Percentiles rank a stretch among this genome's conserved stretches.
phyloP scores from a whole-genome alignment of 495 filamentous ascomycete genomes.

The Tuber magnatum region DNA sequence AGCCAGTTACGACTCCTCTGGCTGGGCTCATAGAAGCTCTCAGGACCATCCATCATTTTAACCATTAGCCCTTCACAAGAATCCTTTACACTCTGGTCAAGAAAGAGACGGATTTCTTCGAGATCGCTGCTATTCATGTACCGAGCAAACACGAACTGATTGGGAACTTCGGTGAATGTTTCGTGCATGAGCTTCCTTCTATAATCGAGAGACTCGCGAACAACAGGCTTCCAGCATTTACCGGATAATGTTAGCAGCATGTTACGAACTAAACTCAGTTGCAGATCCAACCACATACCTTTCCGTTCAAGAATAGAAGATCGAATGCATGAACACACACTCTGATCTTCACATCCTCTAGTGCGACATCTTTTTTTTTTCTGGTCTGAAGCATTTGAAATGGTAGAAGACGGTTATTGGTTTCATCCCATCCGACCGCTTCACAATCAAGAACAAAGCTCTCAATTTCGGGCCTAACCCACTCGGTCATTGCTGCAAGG shows the following conservation, averaged over 20 bases:
- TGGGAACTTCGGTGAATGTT: slow-evolving; percentile 69
- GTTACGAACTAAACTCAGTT: not conserved
- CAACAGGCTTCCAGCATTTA: slow-evolving; percentile 52
- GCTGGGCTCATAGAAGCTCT: slow-evolving; percentile 89
- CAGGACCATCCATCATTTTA: slow-evolving; percentile 90
- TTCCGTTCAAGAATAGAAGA: slow-evolving; percentile 84
- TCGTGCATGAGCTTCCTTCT: slow-evolving; percentile 67
- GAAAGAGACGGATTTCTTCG: slow-evolving; percentile 82
- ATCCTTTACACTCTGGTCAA: slow-evolving; percentile 89
- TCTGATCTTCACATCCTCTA: slow-evolving; percentile 94
- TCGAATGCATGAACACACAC: slow-evolving; percentile 98
- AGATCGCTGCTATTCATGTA: slow-evolving; percentile 79
- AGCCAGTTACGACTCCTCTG: slow-evolving; percentile 96
- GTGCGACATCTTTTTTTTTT: slow-evolving; percentile 93
- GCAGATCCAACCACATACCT: slow-evolving; percentile 48
- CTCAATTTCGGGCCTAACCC: slow-evolving; percentile 81
- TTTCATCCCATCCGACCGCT: slow-evolving; percentile 93
- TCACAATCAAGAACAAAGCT: slow-evolving; percentile 97
- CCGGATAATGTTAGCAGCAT: slow-evolving; percentile 5
- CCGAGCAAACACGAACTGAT: slow-evolving; percentile 87
- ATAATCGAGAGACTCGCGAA: slow-evolving; percentile 78
- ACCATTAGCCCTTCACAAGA: slow-evolving; percentile 98
- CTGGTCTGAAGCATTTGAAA: slow-evolving; percentile 98
- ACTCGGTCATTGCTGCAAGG: slow-evolving; percentile 71
- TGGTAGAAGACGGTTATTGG: slow-evolving; percentile 85